phyloP scores from a whole-genome alignment of 495 filamentous ascomycete species.

The Clavariopsis aquatica region DNA sequence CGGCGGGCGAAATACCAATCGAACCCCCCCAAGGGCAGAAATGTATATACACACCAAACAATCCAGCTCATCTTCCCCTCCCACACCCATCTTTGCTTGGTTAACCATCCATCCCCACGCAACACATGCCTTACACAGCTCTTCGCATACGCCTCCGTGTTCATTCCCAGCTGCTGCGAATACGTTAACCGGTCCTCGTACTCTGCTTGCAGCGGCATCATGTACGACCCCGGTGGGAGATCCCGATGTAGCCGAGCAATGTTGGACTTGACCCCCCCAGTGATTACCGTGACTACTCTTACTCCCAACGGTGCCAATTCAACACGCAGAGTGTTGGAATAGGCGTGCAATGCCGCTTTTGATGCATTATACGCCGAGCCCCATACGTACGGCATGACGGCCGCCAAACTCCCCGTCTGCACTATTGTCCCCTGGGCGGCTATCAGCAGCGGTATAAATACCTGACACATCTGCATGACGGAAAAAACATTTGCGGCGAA shows the following conservation, averaged over 20 bases:
- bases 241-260: slow-evolving; percentile 56
- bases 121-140: slow-evolving; percentile 59
- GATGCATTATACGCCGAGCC: slow-evolving; percentile 60
- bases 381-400: slow-evolving; percentile 50
- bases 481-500: slow-evolving; percentile 64
- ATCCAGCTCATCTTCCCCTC: slow-evolving; percentile 50
- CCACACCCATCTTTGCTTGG: slow-evolving; percentile 55
- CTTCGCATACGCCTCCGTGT: slow-evolving; percentile 55
- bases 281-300: slow-evolving; percentile 53
- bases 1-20: slow-evolving; percentile 28
- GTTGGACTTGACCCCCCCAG: slow-evolving; percentile 62
- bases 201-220: slow-evolving; percentile 53
- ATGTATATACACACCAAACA: slow-evolving; percentile 54
- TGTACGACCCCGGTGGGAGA: slow-evolving; percentile 54
- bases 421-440: slow-evolving; percentile 62
- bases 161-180: slow-evolving; percentile 60
- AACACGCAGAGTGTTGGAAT: slow-evolving; percentile 61
- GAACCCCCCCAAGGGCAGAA: slow-evolving; percentile 41
- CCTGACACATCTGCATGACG: slow-evolving; percentile 61
- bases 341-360: slow-evolving; percentile 65
- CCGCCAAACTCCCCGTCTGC: slow-evolving; percentile 61
- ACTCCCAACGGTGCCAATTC: slow-evolving; percentile 55
- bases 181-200: slow-evolving; percentile 57
- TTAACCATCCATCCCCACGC: slow-evolving; percentile 48
- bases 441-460: slow-evolving; percentile 60